Conservation (phyloP, 768 basidiomycete genomes). For the Leccinum subgranulosum region DNA sequence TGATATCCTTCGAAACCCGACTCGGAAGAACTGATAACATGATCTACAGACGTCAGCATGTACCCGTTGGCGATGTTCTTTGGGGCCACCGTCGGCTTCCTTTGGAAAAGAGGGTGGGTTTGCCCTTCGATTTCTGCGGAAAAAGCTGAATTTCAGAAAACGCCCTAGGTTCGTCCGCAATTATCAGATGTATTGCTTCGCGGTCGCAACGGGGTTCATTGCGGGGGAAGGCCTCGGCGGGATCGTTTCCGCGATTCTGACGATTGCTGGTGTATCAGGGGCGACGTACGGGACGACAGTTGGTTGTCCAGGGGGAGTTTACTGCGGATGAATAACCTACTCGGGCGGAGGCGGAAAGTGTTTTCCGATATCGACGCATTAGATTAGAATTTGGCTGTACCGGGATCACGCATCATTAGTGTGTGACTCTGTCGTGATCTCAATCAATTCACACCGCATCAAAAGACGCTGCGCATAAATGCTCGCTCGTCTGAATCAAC, state of each 20-base stretch:
- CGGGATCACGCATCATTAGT: no score
- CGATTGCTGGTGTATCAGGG: slow-evolving; percentile 29
- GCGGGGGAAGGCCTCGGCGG: slow-evolving; percentile 40
- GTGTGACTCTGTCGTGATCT: background rate
- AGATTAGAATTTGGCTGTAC: no score
- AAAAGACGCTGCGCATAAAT: slow-evolving; percentile 7
- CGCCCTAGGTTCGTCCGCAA: background rate
- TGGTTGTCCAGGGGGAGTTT: slow-evolving; percentile 28
- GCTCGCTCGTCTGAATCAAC: slow-evolving; percentile 25
- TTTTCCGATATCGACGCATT: no score
- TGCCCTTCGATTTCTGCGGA: background rate
- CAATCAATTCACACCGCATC: background rate
- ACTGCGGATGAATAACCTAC: slow-evolving; percentile 21
- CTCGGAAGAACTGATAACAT: background rate
- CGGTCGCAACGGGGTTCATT: slow-evolving; percentile 38
- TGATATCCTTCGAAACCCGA: background rate
- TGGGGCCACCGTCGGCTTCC: background rate
- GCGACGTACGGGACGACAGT: slow-evolving; percentile 25
- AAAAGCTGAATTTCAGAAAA: background rate
- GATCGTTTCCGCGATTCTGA: slow-evolving; percentile 31
- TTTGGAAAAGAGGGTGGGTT: background rate
- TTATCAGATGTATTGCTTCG: slow-evolving; percentile 30
- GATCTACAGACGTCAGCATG: background rate
- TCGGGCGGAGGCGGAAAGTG: no score
- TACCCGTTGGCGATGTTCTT: background rate